Evolutionary conservation across 140 eudicot genomes (phyloP), one percentile per base, ranked within the genome.

Genomic region (Ambrosia hybrid): DNA sequence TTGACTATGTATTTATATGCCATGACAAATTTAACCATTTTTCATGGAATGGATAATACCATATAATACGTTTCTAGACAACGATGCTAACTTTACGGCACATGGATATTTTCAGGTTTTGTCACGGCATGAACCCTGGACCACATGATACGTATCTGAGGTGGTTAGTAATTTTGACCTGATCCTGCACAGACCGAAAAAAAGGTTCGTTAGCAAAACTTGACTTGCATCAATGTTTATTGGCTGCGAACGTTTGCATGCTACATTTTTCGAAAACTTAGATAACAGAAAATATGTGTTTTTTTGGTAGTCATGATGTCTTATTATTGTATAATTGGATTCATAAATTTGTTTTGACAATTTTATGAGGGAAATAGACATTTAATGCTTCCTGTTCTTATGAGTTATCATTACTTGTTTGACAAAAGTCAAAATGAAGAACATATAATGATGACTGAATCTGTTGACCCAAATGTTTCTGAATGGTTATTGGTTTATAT

Each of bases 261-360:
- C 8, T 72, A 45, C 67, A 36, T 34, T 34, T 71, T 55, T 76
- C 11, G 7, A 52, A 52, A 57, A 56, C 51, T 46, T 12, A 38
- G 33, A 65, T 53, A 14, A 36, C 5, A 65, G 39, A 72, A 6
- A 36, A 61, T 13, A 55, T 49, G 26, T 26, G 56, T 61, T 65
- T 61, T 34, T 61, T 14, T 21, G 62, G 26, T 57, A 6, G 38
- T 57, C 12, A 21, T 62, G 12, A 6, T 72, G 34, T 65, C 4
- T 56, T 6, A 55, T 57, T 4, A 11, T 17, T 65, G 67, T 64
- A 56, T 57, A 71, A 64, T 65, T 51, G 75, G 80, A 76, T 74
- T 64, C 26, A 36, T 48, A 21, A 9, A 56, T 72, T 71, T 72
- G 57, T 72, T 41, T 71, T 65, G 62, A 4, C 34, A 26, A 0